These are phyloP conservation scores for Discostella stelligeroides DNA, from an alignment of 108 stramenopile genomes.

Conservation along the genomic window DNA sequence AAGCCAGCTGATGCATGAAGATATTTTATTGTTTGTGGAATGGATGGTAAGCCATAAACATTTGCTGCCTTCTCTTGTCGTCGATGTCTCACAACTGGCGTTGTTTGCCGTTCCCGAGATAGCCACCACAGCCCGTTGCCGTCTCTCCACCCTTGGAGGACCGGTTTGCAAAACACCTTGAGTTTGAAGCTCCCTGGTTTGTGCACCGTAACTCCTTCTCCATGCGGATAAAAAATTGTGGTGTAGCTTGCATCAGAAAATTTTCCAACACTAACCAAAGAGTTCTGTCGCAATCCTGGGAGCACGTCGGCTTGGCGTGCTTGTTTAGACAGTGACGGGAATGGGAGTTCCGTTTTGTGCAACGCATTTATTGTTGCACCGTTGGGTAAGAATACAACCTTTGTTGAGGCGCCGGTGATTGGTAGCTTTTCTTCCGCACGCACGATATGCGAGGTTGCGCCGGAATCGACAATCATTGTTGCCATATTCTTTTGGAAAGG, in stretches of 20 bases:
- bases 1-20: slow-evolving; percentile 12
- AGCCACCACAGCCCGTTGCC: neutral
- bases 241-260: too few species aligned
- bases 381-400: neutral
- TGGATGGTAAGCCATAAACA: too few species aligned
- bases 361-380: neutral
- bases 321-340: neutral
- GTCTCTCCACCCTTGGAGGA: too few species aligned
- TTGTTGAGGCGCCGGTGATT: neutral
- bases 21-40: neutral
- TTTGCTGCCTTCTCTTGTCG: neutral
- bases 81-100: neutral
- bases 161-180: neutral
- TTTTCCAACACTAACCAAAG: too few species aligned
- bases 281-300: neutral
- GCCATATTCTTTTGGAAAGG: neutral
- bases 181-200: neutral
- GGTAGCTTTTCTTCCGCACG: neutral
- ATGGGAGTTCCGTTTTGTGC: neutral
- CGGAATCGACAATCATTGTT: neutral
- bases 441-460: neutral
- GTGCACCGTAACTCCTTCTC: too few species aligned
- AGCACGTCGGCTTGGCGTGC: neutral
- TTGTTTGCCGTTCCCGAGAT: neutral
- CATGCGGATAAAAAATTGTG: too few species aligned